Conservation (phyloP, 2,329 filamentous ascomycete species). For the Botrytis tulipae region DNA sequence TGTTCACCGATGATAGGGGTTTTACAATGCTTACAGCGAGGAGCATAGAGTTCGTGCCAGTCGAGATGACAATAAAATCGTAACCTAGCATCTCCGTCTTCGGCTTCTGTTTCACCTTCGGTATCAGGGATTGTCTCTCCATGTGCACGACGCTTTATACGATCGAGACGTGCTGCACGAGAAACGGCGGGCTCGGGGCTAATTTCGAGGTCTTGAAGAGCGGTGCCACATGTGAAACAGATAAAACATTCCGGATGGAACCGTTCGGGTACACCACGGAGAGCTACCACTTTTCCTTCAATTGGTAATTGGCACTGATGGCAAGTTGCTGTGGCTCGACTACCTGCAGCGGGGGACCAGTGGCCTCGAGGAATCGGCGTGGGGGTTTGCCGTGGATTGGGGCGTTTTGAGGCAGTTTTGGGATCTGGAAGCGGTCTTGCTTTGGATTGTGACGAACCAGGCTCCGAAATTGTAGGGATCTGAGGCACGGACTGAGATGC, state of each 20-base stretch:
- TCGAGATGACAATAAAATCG: slow-evolving; percentile 98
- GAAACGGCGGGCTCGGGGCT: slow-evolving; percentile 81
- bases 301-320: slow-evolving; percentile 83
- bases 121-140: slow-evolving; percentile 61
- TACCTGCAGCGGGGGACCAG: slow-evolving; percentile 56
- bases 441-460: slow-evolving; percentile 38
- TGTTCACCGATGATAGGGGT: slow-evolving; percentile 96
- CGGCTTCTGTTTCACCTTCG: slow-evolving; percentile 61
- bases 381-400: slow-evolving; percentile 39
- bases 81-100: slow-evolving; percentile 70
- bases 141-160: slow-evolving; percentile 63
- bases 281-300: slow-evolving; percentile 83
- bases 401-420: slow-evolving; percentile 31
- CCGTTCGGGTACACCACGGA: slow-evolving; percentile 68
- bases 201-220: slow-evolving; percentile 92
- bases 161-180: slow-evolving; percentile 68
- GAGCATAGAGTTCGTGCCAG: slow-evolving; percentile 92
- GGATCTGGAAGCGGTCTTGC: slow-evolving; percentile 43
- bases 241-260: slow-evolving; percentile 94
- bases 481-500: slow-evolving; percentile 25
- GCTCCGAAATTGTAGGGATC: slow-evolving; percentile 32
- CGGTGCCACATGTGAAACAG: slow-evolving; percentile 82
- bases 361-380: slow-evolving; percentile 42
- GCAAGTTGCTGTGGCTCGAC: slow-evolving; percentile 68
- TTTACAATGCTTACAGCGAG: slow-evolving; percentile 91